Percentiles rank a stretch among this genome's conserved stretches.
Evolutionary conservation across 305 asterid genomes (phyloP).

Genomic region (Fraxinus albicans): DNA sequence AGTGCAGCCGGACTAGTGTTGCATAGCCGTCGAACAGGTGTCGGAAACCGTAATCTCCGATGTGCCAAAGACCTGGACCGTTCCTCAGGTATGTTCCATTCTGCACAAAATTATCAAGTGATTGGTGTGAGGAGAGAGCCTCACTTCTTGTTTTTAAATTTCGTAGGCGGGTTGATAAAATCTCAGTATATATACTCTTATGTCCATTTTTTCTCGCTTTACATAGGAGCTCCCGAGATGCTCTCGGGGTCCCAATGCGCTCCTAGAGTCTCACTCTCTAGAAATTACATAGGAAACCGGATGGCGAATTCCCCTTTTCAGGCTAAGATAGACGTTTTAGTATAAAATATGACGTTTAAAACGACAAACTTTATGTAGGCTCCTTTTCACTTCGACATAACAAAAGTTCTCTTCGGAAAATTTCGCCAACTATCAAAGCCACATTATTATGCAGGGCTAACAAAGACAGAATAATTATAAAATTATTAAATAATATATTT

Average conservation of each 20-base stretch:
- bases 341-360: neutral
- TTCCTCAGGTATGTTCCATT: conserved; percentile 88
- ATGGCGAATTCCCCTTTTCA: neutral
- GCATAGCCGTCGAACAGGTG: conserved; percentile 98
- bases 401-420: neutral
- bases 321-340: neutral
- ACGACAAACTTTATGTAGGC: neutral
- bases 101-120: conserved; percentile 37
- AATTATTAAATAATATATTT: neutral
- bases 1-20: conserved; percentile 81
- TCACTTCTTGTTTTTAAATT: neutral
- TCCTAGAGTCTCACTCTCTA: neutral
- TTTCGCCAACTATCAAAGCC: neutral
- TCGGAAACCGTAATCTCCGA: conserved; percentile 83
- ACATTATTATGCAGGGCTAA: neutral
- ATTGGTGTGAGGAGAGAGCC: neutral
- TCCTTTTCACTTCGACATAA: neutral
- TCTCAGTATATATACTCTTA: neutral
- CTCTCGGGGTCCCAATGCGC: neutral
- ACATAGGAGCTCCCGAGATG: neutral
- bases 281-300: neutral
- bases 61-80: conserved; percentile 94
- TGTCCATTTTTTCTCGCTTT: neutral
- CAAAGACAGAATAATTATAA: neutral
- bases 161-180: neutral